Percentiles rank a stretch among this genome's conserved stretches.
phyloP scores from a whole-genome alignment of 495 filamentous ascomycete species.

The Chaetomidium leptoderma region DNA sequence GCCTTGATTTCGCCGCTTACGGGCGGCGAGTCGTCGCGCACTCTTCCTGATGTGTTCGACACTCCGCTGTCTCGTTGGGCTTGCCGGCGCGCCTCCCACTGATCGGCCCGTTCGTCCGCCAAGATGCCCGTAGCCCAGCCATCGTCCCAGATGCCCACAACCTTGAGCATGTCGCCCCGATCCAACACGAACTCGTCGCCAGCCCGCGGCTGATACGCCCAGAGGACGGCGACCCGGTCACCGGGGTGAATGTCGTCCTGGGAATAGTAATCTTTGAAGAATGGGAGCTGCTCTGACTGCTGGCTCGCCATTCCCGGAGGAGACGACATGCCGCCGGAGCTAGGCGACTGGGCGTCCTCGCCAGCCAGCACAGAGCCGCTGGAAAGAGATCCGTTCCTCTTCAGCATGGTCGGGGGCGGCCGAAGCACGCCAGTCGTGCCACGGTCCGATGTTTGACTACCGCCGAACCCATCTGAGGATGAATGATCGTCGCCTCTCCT shows the following conservation, averaged over 20 bases:
- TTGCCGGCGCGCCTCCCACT: slow-evolving; percentile 73
- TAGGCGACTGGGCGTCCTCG: slow-evolving; percentile 72
- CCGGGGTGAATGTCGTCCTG: slow-evolving; percentile 91
- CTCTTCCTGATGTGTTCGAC: slow-evolving; percentile 69
- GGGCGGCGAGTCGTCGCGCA: slow-evolving; percentile 58
- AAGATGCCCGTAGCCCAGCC: slow-evolving; percentile 96
- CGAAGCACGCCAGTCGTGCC: slow-evolving; percentile 51
- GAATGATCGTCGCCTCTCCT: slow-evolving; percentile 66
- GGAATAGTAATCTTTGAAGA: slow-evolving; percentile 99
- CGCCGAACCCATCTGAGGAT: slow-evolving; percentile 72
- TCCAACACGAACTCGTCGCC: slow-evolving; percentile 92
- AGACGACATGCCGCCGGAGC: slow-evolving; percentile 71
- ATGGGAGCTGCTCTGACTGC: slow-evolving; percentile 89
- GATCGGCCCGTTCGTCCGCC: slow-evolving; percentile 76
- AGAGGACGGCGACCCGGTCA: slow-evolving; percentile 85
- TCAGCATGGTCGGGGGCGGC: slow-evolving; percentile 55
- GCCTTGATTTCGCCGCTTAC: slow-evolving; percentile 88
- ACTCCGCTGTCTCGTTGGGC: slow-evolving; percentile 89
- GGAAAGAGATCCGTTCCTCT: slow-evolving; percentile 82
- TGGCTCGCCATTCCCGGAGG: slow-evolving; percentile 78
- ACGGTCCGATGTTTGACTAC: slow-evolving; percentile 71
- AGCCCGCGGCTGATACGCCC: slow-evolving; percentile 94
- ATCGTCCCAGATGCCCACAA: slow-evolving; percentile 99
- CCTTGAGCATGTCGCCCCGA: slow-evolving; percentile 96
- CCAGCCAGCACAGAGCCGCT: slow-evolving; percentile 71